These are phyloP conservation scores for Pleodorina starrii DNA, from an alignment of 139 green algal species.

Conservation along the genomic window DNA sequence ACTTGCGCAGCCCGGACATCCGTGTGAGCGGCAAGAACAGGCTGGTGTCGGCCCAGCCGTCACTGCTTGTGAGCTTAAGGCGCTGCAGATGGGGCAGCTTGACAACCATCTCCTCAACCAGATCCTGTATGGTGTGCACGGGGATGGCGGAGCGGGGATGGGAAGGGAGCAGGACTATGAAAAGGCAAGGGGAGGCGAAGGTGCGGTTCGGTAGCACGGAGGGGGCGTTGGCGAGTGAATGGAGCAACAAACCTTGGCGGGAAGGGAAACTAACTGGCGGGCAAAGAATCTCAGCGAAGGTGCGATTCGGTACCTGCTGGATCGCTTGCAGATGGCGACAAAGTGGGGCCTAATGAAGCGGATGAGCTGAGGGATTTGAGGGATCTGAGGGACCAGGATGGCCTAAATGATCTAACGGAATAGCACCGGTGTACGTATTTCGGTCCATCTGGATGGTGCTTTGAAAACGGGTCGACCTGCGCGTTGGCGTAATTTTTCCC, in stretches of 20 bases:
- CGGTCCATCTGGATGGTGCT: too few species aligned
- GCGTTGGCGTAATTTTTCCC: background rate
- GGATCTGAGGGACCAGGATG: background rate
- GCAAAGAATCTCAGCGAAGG: background rate
- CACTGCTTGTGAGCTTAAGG: constrained; percentile 41
- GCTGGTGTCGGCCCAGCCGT: constrained; percentile 40
- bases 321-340: too few species aligned
- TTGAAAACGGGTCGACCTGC: background rate
- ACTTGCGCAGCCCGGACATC: constrained; percentile 46
- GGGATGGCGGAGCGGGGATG: background rate
- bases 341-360: too few species aligned
- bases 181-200: background rate
- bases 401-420: background rate
- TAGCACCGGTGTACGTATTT: background rate
- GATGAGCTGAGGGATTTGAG: too few species aligned
- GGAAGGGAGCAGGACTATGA: background rate
- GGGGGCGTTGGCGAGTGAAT: too few species aligned
- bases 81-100: constrained; percentile 38
- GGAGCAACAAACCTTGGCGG: background rate
- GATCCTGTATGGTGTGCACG: background rate
- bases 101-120: constrained; percentile 44
- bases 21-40: constrained; percentile 43
- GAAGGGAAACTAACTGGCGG: background rate
- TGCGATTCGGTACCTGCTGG: background rate
- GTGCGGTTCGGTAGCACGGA: background rate